phyloP scores from a whole-genome alignment of 2,329 filamentous ascomycete species.

The Trichoderma breve region DNA sequence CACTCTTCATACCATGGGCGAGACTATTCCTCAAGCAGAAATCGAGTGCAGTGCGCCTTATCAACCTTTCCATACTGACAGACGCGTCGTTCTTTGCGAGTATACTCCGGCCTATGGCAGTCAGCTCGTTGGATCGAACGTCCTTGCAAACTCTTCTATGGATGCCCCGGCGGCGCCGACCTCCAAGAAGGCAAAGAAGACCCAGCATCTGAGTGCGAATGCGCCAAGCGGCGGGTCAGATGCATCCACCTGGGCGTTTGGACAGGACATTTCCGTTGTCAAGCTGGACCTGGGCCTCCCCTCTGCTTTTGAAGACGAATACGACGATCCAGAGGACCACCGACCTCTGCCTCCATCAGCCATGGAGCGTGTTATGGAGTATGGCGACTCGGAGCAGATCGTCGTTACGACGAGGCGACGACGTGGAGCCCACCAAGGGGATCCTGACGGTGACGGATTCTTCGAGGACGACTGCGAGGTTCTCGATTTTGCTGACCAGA shows the following conservation, averaged over 20 bases:
- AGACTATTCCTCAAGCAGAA: constrained; percentile 72
- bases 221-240: constrained; percentile 18
- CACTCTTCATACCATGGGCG: constrained; percentile 48
- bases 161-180: constrained; percentile 39
- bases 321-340: constrained; percentile 51
- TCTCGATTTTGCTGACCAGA: constrained; percentile 77
- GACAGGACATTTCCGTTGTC: constrained; percentile 49
- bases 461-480: constrained; percentile 94
- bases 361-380: constrained; percentile 61
- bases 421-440: constrained; percentile 49
- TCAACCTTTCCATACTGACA: constrained; percentile 92
- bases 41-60: constrained; percentile 96
- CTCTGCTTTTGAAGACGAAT: constrained; percentile 51
- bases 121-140: constrained; percentile 37
- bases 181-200: constrained; percentile 40
- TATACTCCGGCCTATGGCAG: constrained; percentile 44
- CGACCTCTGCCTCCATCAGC: constrained; percentile 61
- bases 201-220: neutral
- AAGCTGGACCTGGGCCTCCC: constrained; percentile 54
- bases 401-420: constrained; percentile 78
- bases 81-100: constrained; percentile 74
- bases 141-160: constrained; percentile 42
- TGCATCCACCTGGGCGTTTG: constrained; percentile 56
- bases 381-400: constrained; percentile 69
- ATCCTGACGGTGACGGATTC: constrained; percentile 68